Percentiles rank a stretch among this genome's conserved stretches.
These are phyloP conservation scores for Fonsecaea monophora DNA, from an alignment of 2,329 filamentous ascomycete species.

Conservation along the genomic window DNA sequence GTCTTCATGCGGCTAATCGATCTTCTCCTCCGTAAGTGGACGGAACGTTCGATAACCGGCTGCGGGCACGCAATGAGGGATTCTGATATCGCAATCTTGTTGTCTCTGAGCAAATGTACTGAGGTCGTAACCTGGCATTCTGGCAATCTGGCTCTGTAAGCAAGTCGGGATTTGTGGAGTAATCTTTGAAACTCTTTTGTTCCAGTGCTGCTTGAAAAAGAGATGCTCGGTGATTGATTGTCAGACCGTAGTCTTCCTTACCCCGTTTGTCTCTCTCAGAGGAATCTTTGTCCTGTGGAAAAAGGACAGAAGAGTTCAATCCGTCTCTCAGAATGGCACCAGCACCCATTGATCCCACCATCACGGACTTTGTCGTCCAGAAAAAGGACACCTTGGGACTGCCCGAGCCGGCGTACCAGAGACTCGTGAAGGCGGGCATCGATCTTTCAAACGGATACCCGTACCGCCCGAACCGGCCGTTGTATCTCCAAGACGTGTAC, in stretches of 20 bases:
- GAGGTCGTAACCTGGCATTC: neutral
- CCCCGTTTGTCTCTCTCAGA: neutral
- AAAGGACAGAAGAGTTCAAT: neutral
- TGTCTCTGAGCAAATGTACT: neutral
- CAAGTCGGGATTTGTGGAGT: constrained; percentile 4
- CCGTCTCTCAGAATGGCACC: constrained; percentile 56
- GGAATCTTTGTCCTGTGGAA: neutral
- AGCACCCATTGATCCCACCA: constrained; percentile 66
- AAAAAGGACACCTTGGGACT: constrained; percentile 70
- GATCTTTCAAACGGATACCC: constrained; percentile 75
- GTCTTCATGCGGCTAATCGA: neutral
- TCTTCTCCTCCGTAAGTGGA: neutral
- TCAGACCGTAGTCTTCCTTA: neutral
- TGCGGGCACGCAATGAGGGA: constrained; percentile 17
- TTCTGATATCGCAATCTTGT: constrained; percentile 18
- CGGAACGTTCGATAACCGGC: constrained; percentile 9
- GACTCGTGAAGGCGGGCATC: constrained; percentile 71
- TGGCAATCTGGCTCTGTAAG: constrained; percentile 18
- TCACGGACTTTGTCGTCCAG: constrained; percentile 68
- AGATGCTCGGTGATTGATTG: neutral
- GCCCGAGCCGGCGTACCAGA: constrained; percentile 62
- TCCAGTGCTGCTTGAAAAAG: constrained; percentile 15
- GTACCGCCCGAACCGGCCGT: constrained; percentile 69
- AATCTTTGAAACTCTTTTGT: neutral
- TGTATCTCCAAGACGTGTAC: constrained; percentile 73